Evolutionary conservation across 2,329 filamentous ascomycete genomes (phyloP), one percentile per base, ranked within the genome.

Genomic region (Chaetothyriales sp.): DNA sequence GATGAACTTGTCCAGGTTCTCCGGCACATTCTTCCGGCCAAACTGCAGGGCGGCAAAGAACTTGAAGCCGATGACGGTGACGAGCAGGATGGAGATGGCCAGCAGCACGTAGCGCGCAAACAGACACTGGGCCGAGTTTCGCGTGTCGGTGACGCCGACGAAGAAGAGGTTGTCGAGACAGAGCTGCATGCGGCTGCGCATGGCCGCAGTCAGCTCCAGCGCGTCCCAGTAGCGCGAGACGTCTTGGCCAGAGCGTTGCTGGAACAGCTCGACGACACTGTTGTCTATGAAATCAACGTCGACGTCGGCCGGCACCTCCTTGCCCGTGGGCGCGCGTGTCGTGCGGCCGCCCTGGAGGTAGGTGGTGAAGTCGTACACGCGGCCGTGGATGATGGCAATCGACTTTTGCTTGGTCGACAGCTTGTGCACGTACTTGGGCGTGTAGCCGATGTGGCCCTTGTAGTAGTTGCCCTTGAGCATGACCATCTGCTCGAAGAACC

Each of bases 1-100:
- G 66, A 98, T 77, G 66, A 98, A 98, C 67, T 98, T 98, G 70
- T 98, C 92, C 28, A 98, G 79, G 65, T 95, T 92, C 69, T 98
- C 92, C 0, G 92, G 94, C 40, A 90, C 73, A 58, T 86, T 95
- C 73, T 94, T 95, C 61, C 77, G 82, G 45, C 87, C 84, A 63
- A 98, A 98, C 64, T 98, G 92, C 53, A 98, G 76, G 6, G 92
- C 92, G 29, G 94, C 94, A 59, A 97, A 77, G 73, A 98, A 98
- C 68, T 98, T 98, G 81, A 97, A 94, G 18, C 77, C 80, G 60
- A 98, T 90, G 56, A 98, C 83, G 46, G 77, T 76, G 61, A 83
- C 85, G 45, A 98, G 74, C 53, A 95, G 60, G 58, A 88, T 76
- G 0, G 90, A 89, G 49, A 98, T 82, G 2, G 85, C 85, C 37